These are phyloP conservation scores for Skeletonema menzelii DNA, from an alignment of 108 stramenopile species.

Conservation along the genomic window DNA sequence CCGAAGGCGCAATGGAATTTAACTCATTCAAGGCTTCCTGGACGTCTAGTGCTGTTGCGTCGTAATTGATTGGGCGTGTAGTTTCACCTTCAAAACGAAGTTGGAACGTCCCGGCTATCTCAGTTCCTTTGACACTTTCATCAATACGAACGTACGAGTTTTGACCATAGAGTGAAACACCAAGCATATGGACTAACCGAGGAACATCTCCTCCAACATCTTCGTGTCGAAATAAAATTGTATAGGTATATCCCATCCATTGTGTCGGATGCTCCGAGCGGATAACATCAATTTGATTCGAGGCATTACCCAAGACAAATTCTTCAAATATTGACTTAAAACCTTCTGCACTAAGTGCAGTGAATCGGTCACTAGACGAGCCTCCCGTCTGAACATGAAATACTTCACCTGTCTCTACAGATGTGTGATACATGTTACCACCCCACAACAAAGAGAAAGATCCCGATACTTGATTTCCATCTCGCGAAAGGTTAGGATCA, in stretches of 20 bases:
- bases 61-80: conserved; percentile 64
- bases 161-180: conserved; percentile 21
- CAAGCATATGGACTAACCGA: conserved; percentile 20
- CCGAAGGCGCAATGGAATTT: conserved; percentile 65
- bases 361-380: conserved; percentile 36
- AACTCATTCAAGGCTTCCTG: conserved; percentile 70
- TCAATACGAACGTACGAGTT: conserved; percentile 30
- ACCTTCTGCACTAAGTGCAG: conserved; percentile 52
- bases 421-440: conserved; percentile 35
- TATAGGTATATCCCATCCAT: conserved; percentile 64
- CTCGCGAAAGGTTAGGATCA: conserved; percentile 47
- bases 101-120: conserved; percentile 74
- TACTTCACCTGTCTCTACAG: conserved; percentile 30
- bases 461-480: conserved; percentile 85
- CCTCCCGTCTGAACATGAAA: conserved; percentile 52
- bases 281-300: conserved; percentile 46
- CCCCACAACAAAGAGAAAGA: conserved; percentile 55
- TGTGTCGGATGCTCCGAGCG: conserved; percentile 52
- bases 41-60: conserved; percentile 62
- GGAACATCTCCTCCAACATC: conserved; percentile 67
- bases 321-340: conserved; percentile 55
- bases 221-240: conserved; percentile 56
- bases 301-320: conserved; percentile 37
- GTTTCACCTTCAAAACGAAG: conserved; percentile 76
- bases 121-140: conserved; percentile 48